These are phyloP conservation scores for Nakazawaea anatomiae DNA, from an alignment of 805 yeast genomes.

Conservation along the genomic window DNA sequence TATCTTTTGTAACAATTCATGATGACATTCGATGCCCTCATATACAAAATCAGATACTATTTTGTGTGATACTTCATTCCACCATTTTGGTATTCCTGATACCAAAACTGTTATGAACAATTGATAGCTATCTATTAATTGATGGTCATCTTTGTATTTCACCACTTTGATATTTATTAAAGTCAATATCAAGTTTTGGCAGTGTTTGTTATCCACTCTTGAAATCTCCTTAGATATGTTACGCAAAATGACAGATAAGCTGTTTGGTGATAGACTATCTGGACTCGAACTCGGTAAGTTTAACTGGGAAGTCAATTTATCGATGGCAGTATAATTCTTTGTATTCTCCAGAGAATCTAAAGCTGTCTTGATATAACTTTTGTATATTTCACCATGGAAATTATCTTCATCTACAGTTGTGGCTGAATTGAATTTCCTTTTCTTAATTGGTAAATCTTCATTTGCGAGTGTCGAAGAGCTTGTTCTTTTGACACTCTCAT, in stretches of 20 bases:
- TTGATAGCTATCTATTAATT: conserved; percentile 50
- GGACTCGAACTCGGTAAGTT: conserved; percentile 42
- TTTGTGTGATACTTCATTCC: conserved; percentile 71
- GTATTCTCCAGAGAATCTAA: conserved; percentile 61
- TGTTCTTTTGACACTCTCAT: conserved; percentile 3
- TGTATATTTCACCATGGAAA: conserved; percentile 21
- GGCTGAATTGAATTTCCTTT: neutral
- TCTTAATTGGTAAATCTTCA: neutral
- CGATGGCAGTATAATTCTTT: conserved; percentile 50
- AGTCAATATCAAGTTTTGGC: conserved; percentile 50
- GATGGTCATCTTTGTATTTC: conserved; percentile 25
- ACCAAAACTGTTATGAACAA: conserved; percentile 74
- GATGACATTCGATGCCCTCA: conserved; percentile 38
- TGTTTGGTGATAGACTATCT: conserved; percentile 48
- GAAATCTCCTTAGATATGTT: conserved; percentile 60
- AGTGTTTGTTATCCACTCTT: conserved; percentile 53
- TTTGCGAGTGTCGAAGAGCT: neutral
- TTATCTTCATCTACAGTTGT: conserved; percentile 2
- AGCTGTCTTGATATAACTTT: conserved; percentile 53
- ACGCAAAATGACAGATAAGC: conserved; percentile 50
- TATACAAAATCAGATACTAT: conserved; percentile 57
- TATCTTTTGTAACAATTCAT: conserved; percentile 58
- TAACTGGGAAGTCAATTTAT: conserved; percentile 55
- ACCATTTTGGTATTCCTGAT: conserved; percentile 85
- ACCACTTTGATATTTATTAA: conserved; percentile 66